These are phyloP conservation scores for Neopestalotiopsis sp. DNA, from an alignment of 2,329 filamentous ascomycete species.

Conservation along the genomic window DNA sequence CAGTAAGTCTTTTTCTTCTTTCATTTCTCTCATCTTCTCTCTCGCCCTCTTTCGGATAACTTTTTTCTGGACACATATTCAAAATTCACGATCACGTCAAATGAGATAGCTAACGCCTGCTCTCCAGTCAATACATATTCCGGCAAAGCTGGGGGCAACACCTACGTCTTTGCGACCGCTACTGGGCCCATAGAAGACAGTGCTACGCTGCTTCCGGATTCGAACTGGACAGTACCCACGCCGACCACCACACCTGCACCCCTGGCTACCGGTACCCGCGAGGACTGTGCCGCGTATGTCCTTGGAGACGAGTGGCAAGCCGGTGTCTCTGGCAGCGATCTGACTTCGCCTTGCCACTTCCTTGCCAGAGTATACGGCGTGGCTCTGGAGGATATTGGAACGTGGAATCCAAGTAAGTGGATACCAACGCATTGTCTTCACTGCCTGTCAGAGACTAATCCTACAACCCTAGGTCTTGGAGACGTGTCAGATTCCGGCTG, in stretches of 20 bases:
- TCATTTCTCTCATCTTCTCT: too few species aligned
- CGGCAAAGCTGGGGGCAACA: slow-evolving; percentile 14
- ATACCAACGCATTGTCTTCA: slow-evolving; percentile 18
- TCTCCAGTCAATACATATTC: background rate
- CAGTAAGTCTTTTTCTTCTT: slow-evolving; percentile 9
- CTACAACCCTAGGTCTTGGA: slow-evolving; percentile 21
- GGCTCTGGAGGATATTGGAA: slow-evolving; percentile 11
- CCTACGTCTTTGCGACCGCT: slow-evolving; percentile 8
- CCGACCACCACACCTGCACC: background rate
- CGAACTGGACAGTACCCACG: slow-evolving; percentile 21
- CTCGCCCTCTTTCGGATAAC: background rate
- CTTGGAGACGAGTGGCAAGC: background rate
- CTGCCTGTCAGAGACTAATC: slow-evolving; percentile 17
- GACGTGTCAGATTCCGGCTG: slow-evolving; percentile 21
- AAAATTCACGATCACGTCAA: slow-evolving; percentile 6
- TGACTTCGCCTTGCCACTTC: background rate
- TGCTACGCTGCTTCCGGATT: slow-evolving; percentile 20
- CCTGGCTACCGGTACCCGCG: background rate
- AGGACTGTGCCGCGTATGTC: background rate
- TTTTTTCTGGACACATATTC: background rate
- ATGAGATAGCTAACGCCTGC: too few species aligned
- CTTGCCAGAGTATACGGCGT: background rate
- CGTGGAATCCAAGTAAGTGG: slow-evolving; percentile 22
- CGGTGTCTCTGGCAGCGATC: background rate
- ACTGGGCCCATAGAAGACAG: slow-evolving; percentile 18